Percentiles rank a stretch among this genome's conserved stretches.
Conservation (phyloP, 768 basidiomycete species). For the Chiua virens region DNA sequence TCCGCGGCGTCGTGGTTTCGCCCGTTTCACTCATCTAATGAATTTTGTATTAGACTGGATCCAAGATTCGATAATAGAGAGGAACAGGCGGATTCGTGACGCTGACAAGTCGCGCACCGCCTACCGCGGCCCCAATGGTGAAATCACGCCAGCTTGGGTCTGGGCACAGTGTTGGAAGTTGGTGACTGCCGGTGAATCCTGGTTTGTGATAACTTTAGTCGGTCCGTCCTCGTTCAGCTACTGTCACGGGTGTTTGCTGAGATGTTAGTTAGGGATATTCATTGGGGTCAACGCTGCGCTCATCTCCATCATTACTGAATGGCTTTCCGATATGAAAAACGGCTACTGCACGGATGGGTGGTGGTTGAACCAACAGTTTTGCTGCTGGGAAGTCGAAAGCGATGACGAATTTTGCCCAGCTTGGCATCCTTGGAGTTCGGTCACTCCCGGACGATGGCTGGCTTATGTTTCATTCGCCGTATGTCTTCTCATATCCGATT, state of each 20-base stretch:
- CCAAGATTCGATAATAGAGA: constrained; percentile 89
- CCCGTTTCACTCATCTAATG: constrained; percentile 13
- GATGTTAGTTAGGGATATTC: constrained; percentile 59
- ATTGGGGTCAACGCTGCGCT: constrained; percentile 95
- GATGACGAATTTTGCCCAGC: constrained; percentile 84
- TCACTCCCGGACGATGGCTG: constrained; percentile 71
- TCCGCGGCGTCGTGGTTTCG: constrained; percentile 13
- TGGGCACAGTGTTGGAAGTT: constrained; percentile 61
- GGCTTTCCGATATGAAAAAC: constrained; percentile 97
- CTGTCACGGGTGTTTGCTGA: constrained; percentile 3
- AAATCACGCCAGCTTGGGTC: constrained; percentile 54
- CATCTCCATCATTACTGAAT: constrained; percentile 93
- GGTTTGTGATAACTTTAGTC: constrained; percentile 88
- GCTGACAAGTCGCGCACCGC: constrained; percentile 41
- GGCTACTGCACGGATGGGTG: constrained; percentile 96
- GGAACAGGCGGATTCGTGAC: constrained; percentile 71
- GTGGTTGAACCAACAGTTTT: constrained; percentile 99
- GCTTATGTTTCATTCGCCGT: constrained; percentile 91
- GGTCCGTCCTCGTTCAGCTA: constrained; percentile 55
- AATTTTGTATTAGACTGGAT: constrained; percentile 76
- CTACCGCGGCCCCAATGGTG: constrained; percentile 49
- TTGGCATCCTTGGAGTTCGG: constrained; percentile 88
- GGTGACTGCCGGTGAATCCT: constrained; percentile 77
- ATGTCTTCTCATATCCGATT: constrained; percentile 31
- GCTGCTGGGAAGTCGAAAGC: constrained; percentile 93